Conservation (phyloP, 257 asterid species). For the Echium plantagineum region DNA sequence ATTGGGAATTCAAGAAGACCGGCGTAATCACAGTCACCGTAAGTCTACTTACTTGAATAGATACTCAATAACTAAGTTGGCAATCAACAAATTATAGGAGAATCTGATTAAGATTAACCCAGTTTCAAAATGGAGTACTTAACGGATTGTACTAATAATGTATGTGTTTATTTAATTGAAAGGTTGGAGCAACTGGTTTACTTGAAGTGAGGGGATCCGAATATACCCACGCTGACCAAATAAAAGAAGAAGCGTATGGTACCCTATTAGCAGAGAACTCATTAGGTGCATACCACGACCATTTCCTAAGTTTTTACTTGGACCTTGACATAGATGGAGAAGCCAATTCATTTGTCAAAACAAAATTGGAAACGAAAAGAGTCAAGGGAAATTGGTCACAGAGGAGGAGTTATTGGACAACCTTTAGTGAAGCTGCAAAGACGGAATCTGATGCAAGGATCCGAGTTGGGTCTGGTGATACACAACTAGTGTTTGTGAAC, state of each 20-base stretch:
- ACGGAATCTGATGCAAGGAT: constrained; percentile 32
- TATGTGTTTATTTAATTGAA: neutral
- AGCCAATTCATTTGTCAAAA: constrained; percentile 19
- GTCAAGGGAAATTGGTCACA: constrained; percentile 4
- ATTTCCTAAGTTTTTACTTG: constrained; percentile 25
- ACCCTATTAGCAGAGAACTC: constrained; percentile 31
- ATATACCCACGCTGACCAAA: constrained; percentile 35
- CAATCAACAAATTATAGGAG: neutral
- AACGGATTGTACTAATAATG: neutral
- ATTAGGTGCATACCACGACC: constrained; percentile 22
- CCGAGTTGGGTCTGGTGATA: constrained; percentile 23
- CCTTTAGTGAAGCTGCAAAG: constrained; percentile 17
- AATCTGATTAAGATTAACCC: no score
- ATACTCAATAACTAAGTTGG: neutral
- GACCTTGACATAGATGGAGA: constrained; percentile 31
- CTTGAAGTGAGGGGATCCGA: constrained; percentile 43
- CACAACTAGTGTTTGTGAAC: constrained; percentile 34
- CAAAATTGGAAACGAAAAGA: constrained; percentile 3
- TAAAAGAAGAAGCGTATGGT: constrained; percentile 39
- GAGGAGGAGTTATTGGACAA: constrained; percentile 28
- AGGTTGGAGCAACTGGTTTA: constrained; percentile 50
- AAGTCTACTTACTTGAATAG: constrained; percentile 11
- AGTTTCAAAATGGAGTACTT: no score
- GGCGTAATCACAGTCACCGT: constrained; percentile 46
- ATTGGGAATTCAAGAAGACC: constrained; percentile 64